Percentiles rank a stretch among this genome's conserved stretches.
phyloP scores from a whole-genome alignment of 495 filamentous ascomycete species.

The Neurospora africana region DNA sequence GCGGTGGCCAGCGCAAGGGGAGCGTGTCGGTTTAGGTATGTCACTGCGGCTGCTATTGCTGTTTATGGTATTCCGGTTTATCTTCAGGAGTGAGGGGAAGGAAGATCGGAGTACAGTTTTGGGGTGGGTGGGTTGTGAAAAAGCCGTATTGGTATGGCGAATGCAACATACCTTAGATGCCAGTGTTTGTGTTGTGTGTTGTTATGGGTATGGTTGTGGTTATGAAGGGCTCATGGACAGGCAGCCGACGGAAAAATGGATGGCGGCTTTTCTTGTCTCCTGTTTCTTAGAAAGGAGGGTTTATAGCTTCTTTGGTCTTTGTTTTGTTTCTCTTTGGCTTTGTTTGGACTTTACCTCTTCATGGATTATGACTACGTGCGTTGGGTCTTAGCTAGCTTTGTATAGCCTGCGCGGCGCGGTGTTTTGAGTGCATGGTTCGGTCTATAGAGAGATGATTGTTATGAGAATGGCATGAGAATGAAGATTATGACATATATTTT shows the following conservation, averaged over 20 bases:
- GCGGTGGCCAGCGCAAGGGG: constrained; percentile 64
- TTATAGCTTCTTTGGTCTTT: background rate
- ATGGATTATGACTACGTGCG: background rate
- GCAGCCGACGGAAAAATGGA: background rate
- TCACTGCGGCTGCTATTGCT: constrained; percentile 85
- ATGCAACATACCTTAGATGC: constrained; percentile 9
- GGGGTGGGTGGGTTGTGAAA: background rate
- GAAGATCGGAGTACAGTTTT: background rate
- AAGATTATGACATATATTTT: background rate
- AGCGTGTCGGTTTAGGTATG: constrained; percentile 72
- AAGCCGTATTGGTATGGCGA: constrained; percentile 11
- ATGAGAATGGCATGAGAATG: background rate
- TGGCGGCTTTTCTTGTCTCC: background rate
- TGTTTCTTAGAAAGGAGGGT: background rate
- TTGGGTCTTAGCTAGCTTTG: background rate
- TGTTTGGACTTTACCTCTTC: background rate
- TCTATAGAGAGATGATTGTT: background rate
- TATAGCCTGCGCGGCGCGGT: background rate
- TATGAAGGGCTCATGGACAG: background rate
- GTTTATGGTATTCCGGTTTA: constrained; percentile 94
- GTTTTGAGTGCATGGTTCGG: background rate
- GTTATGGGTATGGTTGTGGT: background rate
- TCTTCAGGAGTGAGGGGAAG: constrained; percentile 29
- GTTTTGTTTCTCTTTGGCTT: background rate
- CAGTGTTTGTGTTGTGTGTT: background rate